A percentile compares a stretch with the other conserved stretches of the same genome.
Conservation (phyloP, 176 grass and related monocot species). For the Aegilops umbellulata region DNA sequence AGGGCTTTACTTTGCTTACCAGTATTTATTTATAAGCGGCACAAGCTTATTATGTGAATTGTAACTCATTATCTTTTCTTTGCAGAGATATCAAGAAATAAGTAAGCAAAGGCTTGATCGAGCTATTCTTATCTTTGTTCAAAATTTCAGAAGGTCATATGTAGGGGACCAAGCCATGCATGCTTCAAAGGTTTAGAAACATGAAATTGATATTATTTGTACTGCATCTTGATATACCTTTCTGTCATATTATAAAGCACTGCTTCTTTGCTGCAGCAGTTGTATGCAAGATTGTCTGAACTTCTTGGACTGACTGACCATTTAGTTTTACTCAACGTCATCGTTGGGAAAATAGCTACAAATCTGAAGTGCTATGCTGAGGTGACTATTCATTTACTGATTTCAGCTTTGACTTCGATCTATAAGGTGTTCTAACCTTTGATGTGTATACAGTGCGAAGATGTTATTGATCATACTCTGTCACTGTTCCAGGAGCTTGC, state of each 20-base stretch:
- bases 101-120: slow-evolving; percentile 96
- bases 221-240: slow-evolving; percentile 18
- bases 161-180: slow-evolving; percentile 95
- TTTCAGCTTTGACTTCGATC: slow-evolving; percentile 19
- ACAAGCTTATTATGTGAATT: background rate
- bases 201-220: slow-evolving; percentile 14
- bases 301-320: slow-evolving; percentile 97
- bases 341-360: slow-evolving; percentile 96
- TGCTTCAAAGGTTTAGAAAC: slow-evolving; percentile 75
- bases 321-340: slow-evolving; percentile 97
- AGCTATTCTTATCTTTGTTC: slow-evolving; percentile 91
- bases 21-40: slow-evolving; percentile 2
- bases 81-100: slow-evolving; percentile 89
- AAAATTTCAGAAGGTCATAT: slow-evolving; percentile 97
- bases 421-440: slow-evolving; percentile 40
- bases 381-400: slow-evolving; percentile 49
- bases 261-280: slow-evolving; percentile 77
- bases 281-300: slow-evolving; percentile 95
- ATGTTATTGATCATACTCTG: slow-evolving; percentile 94
- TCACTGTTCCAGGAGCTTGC: slow-evolving; percentile 89
- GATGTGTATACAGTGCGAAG: slow-evolving; percentile 74
- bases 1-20: slow-evolving; percentile 9
- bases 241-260: slow-evolving; percentile 36
- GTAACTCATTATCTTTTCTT: slow-evolving; percentile 29
- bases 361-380: slow-evolving; percentile 95